Evolutionary conservation across 805 yeast genomes (phyloP), one percentile per base, ranked within the genome.

Genomic region (Millerozyma acaciae): DNA sequence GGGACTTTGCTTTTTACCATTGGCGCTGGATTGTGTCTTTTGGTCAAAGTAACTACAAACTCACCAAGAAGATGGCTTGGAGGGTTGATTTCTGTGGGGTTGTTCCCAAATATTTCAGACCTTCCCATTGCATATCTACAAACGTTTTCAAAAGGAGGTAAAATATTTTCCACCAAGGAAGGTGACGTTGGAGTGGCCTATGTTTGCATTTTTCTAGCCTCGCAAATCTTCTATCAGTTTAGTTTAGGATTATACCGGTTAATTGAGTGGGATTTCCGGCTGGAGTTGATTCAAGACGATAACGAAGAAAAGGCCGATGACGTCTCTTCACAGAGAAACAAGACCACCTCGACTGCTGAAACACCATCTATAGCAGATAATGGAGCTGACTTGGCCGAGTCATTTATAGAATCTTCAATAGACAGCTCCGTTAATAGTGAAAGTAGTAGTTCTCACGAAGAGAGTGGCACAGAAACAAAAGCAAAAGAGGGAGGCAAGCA

Each of bases 71-170:
- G 72, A 23, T 86, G 94, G 90, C 60, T 71, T 16, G 93, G 95
- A 33, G 95, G 95, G 0, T 51, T 81, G 13, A 40, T 82, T 5
- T 70, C 80, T 18, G 86, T 84, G 7, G 87, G 90, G 0, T 63
- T 83, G 19, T 76, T 85, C 49, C 89, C 88, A 27, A 86, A 86
- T 50, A 77, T 82, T 27, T 76, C 88, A 10, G 95, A 86, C 58
- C 65, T 86, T 35, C 95, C 96, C 0, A 83, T 86, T 44, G 95
- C 95, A 0, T 87, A 86, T 45, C 54, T 80, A 22, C 86, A 80
- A 48, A 81, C 90, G 2, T 60, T 86, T 49, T 80, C 84, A 16
- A 69, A 75, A 10, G 78, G 87, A 1, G 64, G 75, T 1, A 62
- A 71, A 5, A 46, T 66, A 6, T 80, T 88, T 46, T 63, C 80